Conservation (phyloP, 2,329 filamentous ascomycete genomes). For the Gnomoniopsis smithogilvyi region DNA sequence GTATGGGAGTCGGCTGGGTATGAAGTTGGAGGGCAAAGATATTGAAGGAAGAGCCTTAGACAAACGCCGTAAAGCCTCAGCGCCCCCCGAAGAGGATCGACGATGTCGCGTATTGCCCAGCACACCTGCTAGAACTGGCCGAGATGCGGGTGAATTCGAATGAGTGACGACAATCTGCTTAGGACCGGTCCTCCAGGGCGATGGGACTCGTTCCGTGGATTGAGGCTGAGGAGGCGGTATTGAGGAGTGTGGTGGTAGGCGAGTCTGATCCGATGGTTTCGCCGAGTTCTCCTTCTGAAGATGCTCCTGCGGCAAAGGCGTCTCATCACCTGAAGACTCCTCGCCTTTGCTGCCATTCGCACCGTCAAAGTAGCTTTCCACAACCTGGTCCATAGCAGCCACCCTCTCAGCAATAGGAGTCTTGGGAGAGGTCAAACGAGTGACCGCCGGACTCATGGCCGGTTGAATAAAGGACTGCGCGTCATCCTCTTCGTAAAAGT, state of each 20-base stretch:
- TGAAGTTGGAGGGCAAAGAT: conserved; percentile 39
- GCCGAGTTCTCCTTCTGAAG: background rate
- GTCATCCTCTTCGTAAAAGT: conserved; percentile 48
- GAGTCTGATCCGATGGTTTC: background rate
- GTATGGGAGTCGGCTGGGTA: conserved; percentile 35
- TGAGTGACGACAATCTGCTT: conserved; percentile 32
- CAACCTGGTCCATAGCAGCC: conserved; percentile 46
- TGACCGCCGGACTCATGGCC: conserved; percentile 54
- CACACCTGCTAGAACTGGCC: conserved; percentile 40
- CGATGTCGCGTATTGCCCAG: conserved; percentile 44
- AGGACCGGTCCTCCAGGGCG: conserved; percentile 40
- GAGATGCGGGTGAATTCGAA: conserved; percentile 23
- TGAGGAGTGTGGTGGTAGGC: background rate
- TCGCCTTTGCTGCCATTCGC: conserved; percentile 3
- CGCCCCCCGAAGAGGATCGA: conserved; percentile 53
- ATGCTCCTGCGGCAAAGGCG: background rate
- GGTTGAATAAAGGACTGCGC: conserved; percentile 59
- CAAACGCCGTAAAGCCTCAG: conserved; percentile 55
- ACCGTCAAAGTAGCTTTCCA: conserved; percentile 34
- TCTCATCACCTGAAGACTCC: conserved; percentile 13
- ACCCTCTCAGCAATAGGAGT: conserved; percentile 58
- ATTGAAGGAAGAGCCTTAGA: conserved; percentile 56
- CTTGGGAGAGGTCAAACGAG: conserved; percentile 50
- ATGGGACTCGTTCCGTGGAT: conserved; percentile 22
- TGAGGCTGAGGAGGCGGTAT: conserved; percentile 17